A percentile compares a stretch with the other conserved stretches of the same genome.
Conservation (phyloP, 31 red algal species). For the Porphyra umbilicalis region DNA sequence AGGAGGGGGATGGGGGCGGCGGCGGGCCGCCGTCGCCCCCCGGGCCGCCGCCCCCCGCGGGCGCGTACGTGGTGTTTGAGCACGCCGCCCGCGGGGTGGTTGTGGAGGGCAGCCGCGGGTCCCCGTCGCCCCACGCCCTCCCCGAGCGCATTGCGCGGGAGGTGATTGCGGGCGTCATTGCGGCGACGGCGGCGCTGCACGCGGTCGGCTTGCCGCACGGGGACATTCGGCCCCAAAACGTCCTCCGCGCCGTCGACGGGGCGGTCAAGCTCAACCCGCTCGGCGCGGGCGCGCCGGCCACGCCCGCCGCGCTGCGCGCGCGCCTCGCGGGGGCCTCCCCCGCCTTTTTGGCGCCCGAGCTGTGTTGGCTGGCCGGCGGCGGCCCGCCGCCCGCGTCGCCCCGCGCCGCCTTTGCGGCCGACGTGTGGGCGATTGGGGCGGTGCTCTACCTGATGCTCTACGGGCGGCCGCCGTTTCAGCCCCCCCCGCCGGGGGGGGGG, state of each 20-base stretch:
- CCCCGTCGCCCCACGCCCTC: slow-evolving; percentile 8
- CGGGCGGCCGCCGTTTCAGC: slow-evolving; percentile 62
- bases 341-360: slow-evolving; percentile 47
- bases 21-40: neutral
- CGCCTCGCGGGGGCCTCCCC: slow-evolving; percentile 26
- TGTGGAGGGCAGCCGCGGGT: slow-evolving; percentile 30
- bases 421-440: slow-evolving; percentile 82
- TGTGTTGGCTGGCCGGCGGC: slow-evolving; percentile 34
- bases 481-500: neutral
- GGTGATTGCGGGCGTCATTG: slow-evolving; percentile 40
- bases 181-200: slow-evolving; percentile 57
- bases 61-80: slow-evolving; percentile 43
- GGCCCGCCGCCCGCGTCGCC: slow-evolving; percentile 7
- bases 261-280: slow-evolving; percentile 51
- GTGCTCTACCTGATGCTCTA: slow-evolving; percentile 69
- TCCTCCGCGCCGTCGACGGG: slow-evolving; percentile 54
- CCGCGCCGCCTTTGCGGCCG: slow-evolving; percentile 39
- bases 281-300: slow-evolving; percentile 27
- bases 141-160: slow-evolving; percentile 27
- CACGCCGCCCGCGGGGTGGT: slow-evolving; percentile 31
- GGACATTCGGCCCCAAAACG: slow-evolving; percentile 71
- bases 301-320: slow-evolving; percentile 8
- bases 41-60: neutral
- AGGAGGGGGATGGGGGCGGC: slow-evolving; percentile 19
- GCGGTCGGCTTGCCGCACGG: slow-evolving; percentile 56